Base-by-base conservation (phyloP, 148 eudicot species). In the Talinum fruticosum region DNA sequence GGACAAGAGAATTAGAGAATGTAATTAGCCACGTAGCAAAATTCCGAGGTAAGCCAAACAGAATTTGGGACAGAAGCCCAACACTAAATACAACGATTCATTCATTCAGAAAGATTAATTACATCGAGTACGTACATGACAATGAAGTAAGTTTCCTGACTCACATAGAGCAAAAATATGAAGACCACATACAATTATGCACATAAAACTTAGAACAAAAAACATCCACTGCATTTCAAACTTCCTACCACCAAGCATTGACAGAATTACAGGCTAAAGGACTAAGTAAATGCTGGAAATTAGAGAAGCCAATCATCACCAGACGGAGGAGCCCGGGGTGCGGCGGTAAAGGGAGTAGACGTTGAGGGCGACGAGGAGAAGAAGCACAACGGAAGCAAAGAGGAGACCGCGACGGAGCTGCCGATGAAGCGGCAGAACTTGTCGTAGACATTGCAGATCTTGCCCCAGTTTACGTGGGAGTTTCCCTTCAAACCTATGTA, bases 401-500 rank as follows among this genome's bases (percentile, higher is more conserved):
- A 91, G 80, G 89, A 80, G 51, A 83, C 82, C 0, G 78, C 78
- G 5, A 87, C 21, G 18, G 98, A 85, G 51, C 69, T 76, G 30
- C 75, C 93, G 0, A 84, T 28, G 73, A 90, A 82, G 28, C 34
- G 81, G 75, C 98, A 93, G 74, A 87, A 93, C 41, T 78, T 81
- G 76, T 67, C 87, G n/a, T 78, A 93, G 18, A 62, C 15, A 15
- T 78, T 71, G 82, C 97, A 91, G 0, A 90, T 82, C 77, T 89
- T 83, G 28, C 4, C 71, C 97, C 94, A 93, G 0, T 66, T 49
- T 4, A 82, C 84, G 65, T 87, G 90, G 16, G 82, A 57, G 78
- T 88, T 88, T 0, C 94, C 94, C 75, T 87, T 85, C 59, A 84
- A 26, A n/a, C 94, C 94, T 67, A 90, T 38, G 49, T 90, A 88